Conservation (phyloP, 1,284 basidiomycete genomes). For the Puccinia triticina region DNA sequence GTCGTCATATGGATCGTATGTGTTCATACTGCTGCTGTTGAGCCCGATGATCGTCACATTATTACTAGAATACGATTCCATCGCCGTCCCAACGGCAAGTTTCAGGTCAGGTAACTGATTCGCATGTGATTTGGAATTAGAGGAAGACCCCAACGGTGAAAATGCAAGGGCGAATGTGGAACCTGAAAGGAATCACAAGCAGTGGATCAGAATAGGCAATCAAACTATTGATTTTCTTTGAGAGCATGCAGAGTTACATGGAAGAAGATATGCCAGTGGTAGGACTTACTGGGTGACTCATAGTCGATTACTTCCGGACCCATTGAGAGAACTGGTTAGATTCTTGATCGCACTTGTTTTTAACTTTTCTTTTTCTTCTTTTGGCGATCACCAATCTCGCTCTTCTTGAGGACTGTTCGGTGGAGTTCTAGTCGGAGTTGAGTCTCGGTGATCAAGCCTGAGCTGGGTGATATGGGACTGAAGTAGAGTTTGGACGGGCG, state of each 20-base stretch:
- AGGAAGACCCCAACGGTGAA: constrained; percentile 35
- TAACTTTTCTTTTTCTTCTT: not conserved
- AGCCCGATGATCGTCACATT: constrained; percentile 46
- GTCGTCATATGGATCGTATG: constrained; percentile 46
- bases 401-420: not conserved
- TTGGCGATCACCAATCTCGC: not conserved
- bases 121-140: constrained; percentile 28
- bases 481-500: not conserved
- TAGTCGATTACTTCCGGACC: constrained; percentile 30
- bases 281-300: constrained; percentile 32
- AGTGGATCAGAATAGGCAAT: not conserved
- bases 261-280: not conserved
- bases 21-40: not conserved
- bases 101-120: constrained; percentile 36
- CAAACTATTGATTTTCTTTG: not conserved
- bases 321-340: not conserved
- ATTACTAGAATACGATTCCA: constrained; percentile 41
- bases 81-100: constrained; percentile 29
- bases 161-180: constrained; percentile 45
- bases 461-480: not conserved
- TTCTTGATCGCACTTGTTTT: not conserved
- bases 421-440: not conserved
- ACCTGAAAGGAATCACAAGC: constrained; percentile 1
- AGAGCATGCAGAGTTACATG: no score
- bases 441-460: not conserved